A percentile compares a stretch with the other conserved stretches of the same genome.
Conservation (phyloP, 257 asterid species). For the Nicotiana sylvestris region DNA sequence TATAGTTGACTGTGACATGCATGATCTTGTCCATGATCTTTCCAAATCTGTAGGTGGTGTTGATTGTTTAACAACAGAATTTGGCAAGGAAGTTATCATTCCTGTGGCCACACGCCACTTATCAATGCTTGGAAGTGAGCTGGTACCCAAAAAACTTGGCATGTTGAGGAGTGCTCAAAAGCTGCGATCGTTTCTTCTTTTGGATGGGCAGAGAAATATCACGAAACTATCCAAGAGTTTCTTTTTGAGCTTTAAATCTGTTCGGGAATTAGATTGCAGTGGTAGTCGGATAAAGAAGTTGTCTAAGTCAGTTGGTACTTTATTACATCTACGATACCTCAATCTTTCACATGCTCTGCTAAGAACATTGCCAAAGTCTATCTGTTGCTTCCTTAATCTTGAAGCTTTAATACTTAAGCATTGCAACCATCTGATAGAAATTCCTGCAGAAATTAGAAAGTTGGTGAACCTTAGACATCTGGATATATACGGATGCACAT, state of each 20-base stretch:
- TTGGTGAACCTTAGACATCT: constrained; percentile 16
- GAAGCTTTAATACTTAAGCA: background rate
- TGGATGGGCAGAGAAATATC: background rate
- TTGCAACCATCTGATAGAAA: constrained; percentile 4
- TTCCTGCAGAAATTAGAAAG: constrained; percentile 3
- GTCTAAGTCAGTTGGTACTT: constrained; percentile 1
- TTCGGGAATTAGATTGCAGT: constrained; percentile 13
- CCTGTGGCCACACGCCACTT: constrained; percentile 2
- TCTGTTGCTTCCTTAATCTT: constrained; percentile 11
- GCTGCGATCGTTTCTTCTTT: constrained; percentile 7
- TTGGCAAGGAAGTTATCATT: background rate
- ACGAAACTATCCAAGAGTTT: background rate
- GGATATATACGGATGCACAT: constrained; percentile 5
- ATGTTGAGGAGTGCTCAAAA: constrained; percentile 7
- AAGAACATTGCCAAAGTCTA: constrained; percentile 6
- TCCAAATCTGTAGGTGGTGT: constrained; percentile 14
- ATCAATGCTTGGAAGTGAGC: background rate
- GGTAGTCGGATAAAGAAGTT: constrained; percentile 1
- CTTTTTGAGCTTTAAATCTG: constrained; percentile 7
- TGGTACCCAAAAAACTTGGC: background rate
- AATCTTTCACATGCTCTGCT: constrained; percentile 12
- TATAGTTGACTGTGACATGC: constrained; percentile 6
- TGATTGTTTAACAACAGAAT: constrained; percentile 4
- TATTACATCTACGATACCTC: constrained; percentile 14
- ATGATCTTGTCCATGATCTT: constrained; percentile 16